Evolutionary conservation across 345 rosid species (phyloP), one percentile per base, ranked within the genome.

Genomic region (Gossypium bickii): DNA sequence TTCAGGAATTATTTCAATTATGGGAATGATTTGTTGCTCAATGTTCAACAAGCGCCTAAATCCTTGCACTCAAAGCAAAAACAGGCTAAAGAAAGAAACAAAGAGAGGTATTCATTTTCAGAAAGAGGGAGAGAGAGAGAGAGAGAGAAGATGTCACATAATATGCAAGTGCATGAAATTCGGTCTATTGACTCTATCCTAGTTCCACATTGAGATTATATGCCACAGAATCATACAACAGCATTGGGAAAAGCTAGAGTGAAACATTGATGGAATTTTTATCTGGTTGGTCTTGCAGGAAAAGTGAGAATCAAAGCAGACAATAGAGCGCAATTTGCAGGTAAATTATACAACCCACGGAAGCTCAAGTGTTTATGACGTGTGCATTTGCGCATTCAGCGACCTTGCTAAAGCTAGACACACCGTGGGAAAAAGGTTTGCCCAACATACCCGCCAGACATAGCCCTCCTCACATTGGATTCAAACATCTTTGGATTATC

Each of bases 391-490:
- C 77, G 73, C 58, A 70, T 75, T 51, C 70, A 10, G 56, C 78
- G 45, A 52, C 60, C 47, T 45, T n/a, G 64, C 73, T 70, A 57
- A 73, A 45, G 82, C 84, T 87, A 91, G 78, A 88, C 81, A 76
- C 94, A 91, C 7, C 89, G 86, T 1, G 92, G 72, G 80, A 93
- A 91, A 79, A 84, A 87, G 74, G 89, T 86, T 38, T 90, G 87
- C 53, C 97, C 93, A n/a, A 89, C 91, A 55, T 84, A 86, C 11
- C 98, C 95, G 66, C 97, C 98, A 7, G 85, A 76, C 92, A 93
- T 87, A 12, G 98, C 92, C 78, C 88, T 86, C 60, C 90, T 82
- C 38, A 91, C 93, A 58, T 86, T 91, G 55, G 95, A 72, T 82
- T 85, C 90, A 65, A 93, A 91, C 82, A 82, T 73, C 85, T 77